These are phyloP conservation scores for Aphanomyces astaci DNA, from an alignment of 352 stramenopile genomes.

Conservation along the genomic window DNA sequence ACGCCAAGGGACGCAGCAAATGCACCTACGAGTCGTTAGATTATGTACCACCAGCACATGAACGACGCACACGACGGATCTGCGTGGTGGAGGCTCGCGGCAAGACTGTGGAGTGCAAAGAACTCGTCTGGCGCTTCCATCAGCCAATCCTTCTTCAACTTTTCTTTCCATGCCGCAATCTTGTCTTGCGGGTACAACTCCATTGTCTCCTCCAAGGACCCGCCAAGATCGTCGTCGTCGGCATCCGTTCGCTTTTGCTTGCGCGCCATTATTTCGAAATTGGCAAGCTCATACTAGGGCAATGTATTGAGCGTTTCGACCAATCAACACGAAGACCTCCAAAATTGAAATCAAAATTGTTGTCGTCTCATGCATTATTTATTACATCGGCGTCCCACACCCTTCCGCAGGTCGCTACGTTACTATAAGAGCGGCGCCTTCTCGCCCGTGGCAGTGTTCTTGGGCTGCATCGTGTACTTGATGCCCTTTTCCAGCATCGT, in stretches of 20 bases:
- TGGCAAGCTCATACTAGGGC: too few relatives aligned
- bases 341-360: background rate
- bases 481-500: slow-evolving; percentile 17
- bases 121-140: slow-evolving; percentile 33
- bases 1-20: slow-evolving; percentile 40
- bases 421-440: background rate
- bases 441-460: background rate
- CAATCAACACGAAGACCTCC: background rate
- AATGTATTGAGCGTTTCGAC: too few relatives aligned
- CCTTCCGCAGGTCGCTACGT: background rate
- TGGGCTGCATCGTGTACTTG: slow-evolving; percentile 5
- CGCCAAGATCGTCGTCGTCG: too few relatives aligned
- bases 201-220: background rate
- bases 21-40: slow-evolving; percentile 30
- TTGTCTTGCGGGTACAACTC: slow-evolving; percentile 12
- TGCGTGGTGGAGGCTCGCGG: slow-evolving; percentile 27
- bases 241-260: too few relatives aligned
- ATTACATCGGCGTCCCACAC: too few relatives aligned
- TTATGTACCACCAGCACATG: background rate
- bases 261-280: too few relatives aligned
- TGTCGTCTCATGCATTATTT: too few relatives aligned
- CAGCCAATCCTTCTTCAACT: slow-evolving; percentile 36
- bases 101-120: slow-evolving; percentile 42
- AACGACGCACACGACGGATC: slow-evolving; percentile 32
- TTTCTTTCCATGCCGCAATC: slow-evolving; percentile 32